These are phyloP conservation scores for Eruca vesicaria DNA, from an alignment of 441 rosid species.

Conservation along the genomic window DNA sequence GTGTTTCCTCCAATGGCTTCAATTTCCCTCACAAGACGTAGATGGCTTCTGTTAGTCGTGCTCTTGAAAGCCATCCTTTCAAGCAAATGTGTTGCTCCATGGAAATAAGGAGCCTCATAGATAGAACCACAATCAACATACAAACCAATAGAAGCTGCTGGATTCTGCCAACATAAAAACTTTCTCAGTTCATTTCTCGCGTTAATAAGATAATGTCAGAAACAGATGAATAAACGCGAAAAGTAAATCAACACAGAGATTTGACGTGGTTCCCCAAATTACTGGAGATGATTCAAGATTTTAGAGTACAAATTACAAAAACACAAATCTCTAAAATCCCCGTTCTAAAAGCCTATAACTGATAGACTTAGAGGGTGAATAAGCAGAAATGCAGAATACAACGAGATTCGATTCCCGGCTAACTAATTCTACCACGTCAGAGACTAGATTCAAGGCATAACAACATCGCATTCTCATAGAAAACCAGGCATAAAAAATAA, in stretches of 20 bases:
- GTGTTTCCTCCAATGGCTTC: conserved; percentile 89
- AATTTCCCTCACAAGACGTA: conserved; percentile 82
- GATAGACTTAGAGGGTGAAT: no score
- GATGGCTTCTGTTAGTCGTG: conserved; percentile 71
- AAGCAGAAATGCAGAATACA: no score
- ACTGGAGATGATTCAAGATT: background rate
- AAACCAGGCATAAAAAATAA: background rate
- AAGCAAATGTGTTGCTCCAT: conserved; percentile 84
- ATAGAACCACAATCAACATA: conserved; percentile 83
- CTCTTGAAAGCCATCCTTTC: conserved; percentile 94
- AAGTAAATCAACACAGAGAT: background rate
- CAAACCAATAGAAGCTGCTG: conserved; percentile 77
- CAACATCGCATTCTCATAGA: background rate
- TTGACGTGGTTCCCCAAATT: background rate
- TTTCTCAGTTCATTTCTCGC: background rate
- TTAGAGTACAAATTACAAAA: background rate
- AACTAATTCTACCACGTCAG: no score
- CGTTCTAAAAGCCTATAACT: no score
- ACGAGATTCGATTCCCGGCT: no score
- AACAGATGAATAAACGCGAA: background rate
- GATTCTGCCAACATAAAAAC: conserved; percentile 43
- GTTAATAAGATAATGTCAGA: background rate
- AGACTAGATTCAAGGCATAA: no score
- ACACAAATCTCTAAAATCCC: no score
- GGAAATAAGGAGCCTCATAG: conserved; percentile 67